A percentile compares a stretch with the other conserved stretches of the same genome.
Evolutionary conservation across 148 eudicot genomes (phyloP).

Genomic region (Rhododendron mucronatum): DNA sequence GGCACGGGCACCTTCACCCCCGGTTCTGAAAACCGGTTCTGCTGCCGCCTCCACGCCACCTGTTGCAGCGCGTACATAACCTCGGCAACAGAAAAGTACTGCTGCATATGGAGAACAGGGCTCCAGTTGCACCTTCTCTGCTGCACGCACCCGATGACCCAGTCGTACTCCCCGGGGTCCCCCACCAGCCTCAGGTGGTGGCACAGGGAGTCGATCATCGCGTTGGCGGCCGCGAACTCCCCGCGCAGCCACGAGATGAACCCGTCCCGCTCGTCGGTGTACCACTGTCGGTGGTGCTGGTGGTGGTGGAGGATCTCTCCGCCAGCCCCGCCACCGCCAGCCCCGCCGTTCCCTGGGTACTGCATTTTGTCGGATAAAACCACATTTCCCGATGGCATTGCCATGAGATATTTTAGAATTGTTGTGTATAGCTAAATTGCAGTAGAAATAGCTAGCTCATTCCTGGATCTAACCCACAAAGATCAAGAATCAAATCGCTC

Average conservation of each 20-base stretch:
- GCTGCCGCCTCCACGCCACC: slow-evolving; percentile 42
- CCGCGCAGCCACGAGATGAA: slow-evolving; percentile 46
- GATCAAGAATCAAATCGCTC: slow-evolving; percentile 1
- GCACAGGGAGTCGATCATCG: slow-evolving; percentile 54
- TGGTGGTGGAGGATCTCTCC: slow-evolving; percentile 9
- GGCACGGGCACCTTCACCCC: slow-evolving; percentile 16
- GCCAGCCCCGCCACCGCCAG: slow-evolving; percentile 1
- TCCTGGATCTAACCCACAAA: slow-evolving; percentile 10
- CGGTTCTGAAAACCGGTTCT: slow-evolving; percentile 16
- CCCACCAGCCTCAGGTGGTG: slow-evolving; percentile 38
- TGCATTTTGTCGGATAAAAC: slow-evolving; percentile 29
- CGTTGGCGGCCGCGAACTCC: slow-evolving; percentile 62
- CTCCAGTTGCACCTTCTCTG: slow-evolving; percentile 60
- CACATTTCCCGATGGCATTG: slow-evolving; percentile 27
- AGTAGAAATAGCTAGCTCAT: neutral
- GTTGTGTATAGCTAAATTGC: neutral
- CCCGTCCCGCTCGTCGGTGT: slow-evolving; percentile 40
- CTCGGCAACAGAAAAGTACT: slow-evolving; percentile 44
- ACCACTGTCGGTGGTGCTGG: slow-evolving; percentile 23
- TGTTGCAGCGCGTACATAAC: slow-evolving; percentile 43
- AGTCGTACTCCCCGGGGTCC: slow-evolving; percentile 50
- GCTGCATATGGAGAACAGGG: slow-evolving; percentile 61
- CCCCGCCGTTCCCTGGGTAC: slow-evolving; percentile 8
- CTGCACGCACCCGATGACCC: slow-evolving; percentile 41
- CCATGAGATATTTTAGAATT: slow-evolving; percentile 11